A percentile compares a stretch with the other conserved stretches of the same genome.
Evolutionary conservation across 2,329 filamentous ascomycete species (phyloP).

Genomic region (Aspergillus terreus): DNA sequence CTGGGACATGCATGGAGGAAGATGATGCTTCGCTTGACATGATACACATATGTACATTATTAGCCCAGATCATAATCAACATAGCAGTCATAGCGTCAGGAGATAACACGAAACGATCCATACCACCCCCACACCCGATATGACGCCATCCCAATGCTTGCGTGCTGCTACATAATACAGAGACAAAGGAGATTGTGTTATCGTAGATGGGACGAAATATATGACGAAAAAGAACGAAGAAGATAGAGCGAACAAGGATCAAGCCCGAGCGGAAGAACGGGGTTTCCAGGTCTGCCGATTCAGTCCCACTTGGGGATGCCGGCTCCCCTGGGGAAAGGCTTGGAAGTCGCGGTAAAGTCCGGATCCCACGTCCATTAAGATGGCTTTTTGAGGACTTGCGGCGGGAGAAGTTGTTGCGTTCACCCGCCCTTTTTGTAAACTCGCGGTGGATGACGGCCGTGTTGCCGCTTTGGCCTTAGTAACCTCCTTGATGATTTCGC

Average conservation of each 20-base stretch:
- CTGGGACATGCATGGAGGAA: too few species aligned
- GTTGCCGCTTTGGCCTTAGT: conserved; percentile 36
- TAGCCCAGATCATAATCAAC: conserved; percentile 2
- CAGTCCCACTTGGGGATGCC: conserved; percentile 27
- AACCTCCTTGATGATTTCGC: conserved; percentile 63
- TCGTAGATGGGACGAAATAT: not conserved
- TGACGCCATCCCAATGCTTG: conserved; percentile 33
- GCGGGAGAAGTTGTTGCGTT: conserved; percentile 27
- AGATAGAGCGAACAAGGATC: conserved; percentile 13
- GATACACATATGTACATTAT: not conserved
- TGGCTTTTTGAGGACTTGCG: conserved; percentile 41
- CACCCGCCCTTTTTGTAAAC: conserved; percentile 22
- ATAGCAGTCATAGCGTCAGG: conserved; percentile 2
- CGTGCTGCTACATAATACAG: conserved; percentile 9
- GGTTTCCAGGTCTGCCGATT: conserved; percentile 33
- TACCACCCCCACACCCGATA: conserved; percentile 3
- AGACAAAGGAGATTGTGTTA: not conserved
- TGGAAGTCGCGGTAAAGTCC: conserved; percentile 32
- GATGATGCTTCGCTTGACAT: not conserved
- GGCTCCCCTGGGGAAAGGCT: conserved; percentile 24
- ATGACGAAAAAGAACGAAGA: conserved; percentile 16
- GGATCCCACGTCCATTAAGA: conserved; percentile 43
- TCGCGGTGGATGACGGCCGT: conserved; percentile 11
- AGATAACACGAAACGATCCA: not conserved
- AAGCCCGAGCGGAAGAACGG: conserved; percentile 28